Conservation (phyloP, 2,329 filamentous ascomycete species). For the Drechslerella dactyloides region DNA sequence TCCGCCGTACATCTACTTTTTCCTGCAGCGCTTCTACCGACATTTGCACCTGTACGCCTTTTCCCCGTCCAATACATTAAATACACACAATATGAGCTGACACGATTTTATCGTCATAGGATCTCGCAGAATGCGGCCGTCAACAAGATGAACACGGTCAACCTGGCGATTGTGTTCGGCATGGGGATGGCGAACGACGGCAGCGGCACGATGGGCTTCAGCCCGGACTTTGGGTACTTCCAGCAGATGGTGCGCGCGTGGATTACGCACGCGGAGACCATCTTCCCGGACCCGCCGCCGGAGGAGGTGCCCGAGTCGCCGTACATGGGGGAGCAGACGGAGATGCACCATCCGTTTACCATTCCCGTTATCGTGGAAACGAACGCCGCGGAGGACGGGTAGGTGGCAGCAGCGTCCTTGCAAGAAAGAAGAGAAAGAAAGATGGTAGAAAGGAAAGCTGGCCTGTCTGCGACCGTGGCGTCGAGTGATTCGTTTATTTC, state of each 20-base stretch:
- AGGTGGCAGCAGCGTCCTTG: too few species aligned
- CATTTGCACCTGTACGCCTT: constrained; percentile 53
- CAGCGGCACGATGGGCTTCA: constrained; percentile 53
- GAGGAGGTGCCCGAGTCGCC: constrained; percentile 46
- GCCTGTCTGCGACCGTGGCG: too few species aligned
- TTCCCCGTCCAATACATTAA: neutral
- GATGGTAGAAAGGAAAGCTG: too few species aligned
- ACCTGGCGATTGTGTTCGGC: constrained; percentile 56
- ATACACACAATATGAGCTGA: constrained; percentile 15
- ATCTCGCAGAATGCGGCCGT: constrained; percentile 53
- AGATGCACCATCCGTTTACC: constrained; percentile 44
- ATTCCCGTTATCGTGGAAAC: constrained; percentile 49
- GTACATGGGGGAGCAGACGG: constrained; percentile 33
- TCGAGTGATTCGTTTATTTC: too few species aligned
- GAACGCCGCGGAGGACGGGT: constrained; percentile 41
- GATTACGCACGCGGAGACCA: constrained; percentile 53
- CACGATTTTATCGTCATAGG: constrained; percentile 31
- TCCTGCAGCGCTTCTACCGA: constrained; percentile 54
- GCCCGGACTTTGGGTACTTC: constrained; percentile 54
- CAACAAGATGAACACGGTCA: constrained; percentile 56
- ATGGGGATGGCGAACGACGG: constrained; percentile 55
- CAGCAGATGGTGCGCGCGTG: constrained; percentile 55
- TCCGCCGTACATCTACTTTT: constrained; percentile 54
- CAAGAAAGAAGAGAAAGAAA: too few species aligned
- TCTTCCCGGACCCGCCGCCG: constrained; percentile 53